Conservation (phyloP, 805 yeast species). For the Barnettozyma wickerhamii region DNA sequence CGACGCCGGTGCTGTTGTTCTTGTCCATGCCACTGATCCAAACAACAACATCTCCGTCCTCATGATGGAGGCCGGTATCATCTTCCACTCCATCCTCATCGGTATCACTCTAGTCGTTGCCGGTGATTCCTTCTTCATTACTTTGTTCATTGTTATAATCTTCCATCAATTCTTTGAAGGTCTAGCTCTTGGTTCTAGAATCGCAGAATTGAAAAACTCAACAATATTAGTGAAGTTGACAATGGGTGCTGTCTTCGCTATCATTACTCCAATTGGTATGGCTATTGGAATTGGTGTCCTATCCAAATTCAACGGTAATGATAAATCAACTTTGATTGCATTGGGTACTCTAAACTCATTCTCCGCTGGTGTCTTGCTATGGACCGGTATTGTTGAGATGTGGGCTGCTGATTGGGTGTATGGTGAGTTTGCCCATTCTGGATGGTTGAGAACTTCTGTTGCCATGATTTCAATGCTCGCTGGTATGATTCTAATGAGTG, state of each 20-base stretch:
- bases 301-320: conserved; percentile 49
- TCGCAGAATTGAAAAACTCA: conserved; percentile 40
- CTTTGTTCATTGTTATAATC: conserved; percentile 58
- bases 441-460: conserved; percentile 41
- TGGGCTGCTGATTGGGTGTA: conserved; percentile 68
- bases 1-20: too few relatives aligned
- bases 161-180: conserved; percentile 84
- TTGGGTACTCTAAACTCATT: conserved; percentile 69
- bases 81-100: conserved; percentile 76
- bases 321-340: conserved; percentile 53
- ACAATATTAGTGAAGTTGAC: conserved; percentile 45
- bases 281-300: conserved; percentile 76
- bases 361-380: conserved; percentile 70
- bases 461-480: conserved; percentile 44
- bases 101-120: conserved; percentile 74
- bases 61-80: conserved; percentile 68
- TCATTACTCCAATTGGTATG: conserved; percentile 69
- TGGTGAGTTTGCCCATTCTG: conserved; percentile 49
- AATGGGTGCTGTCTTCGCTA: conserved; percentile 43
- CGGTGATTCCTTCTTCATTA: conserved; percentile 60
- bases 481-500: conserved; percentile 70
- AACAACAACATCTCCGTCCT: conserved; percentile 30
- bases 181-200: conserved; percentile 74
- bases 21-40: not conserved
- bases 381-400: conserved; percentile 71